These are phyloP conservation scores for Hypomyces perniciosus DNA, from an alignment of 2,329 filamentous ascomycete species.

Conservation along the genomic window DNA sequence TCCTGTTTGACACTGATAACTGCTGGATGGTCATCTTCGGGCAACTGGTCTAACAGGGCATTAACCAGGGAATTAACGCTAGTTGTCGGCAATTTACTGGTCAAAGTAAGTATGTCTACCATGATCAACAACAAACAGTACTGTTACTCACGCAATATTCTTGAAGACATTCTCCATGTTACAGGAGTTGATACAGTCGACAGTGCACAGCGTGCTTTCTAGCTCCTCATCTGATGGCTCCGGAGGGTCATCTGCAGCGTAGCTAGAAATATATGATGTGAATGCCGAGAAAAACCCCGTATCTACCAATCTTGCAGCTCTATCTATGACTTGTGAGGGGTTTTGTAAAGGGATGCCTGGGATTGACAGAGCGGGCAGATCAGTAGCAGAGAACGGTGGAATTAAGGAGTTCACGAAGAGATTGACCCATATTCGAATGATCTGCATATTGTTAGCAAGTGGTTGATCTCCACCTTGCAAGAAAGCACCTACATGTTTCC, in stretches of 20 bases:
- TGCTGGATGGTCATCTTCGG: conserved; percentile 69
- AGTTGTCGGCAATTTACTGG: conserved; percentile 33
- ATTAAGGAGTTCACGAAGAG: conserved; percentile 94
- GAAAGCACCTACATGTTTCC: conserved; percentile 62
- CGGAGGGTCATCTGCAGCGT: conserved; percentile 93
- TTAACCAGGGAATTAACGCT: conserved; percentile 44
- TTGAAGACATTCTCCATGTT: conserved; percentile 74
- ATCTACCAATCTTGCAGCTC: conserved; percentile 70
- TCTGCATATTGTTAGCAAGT: conserved; percentile 39
- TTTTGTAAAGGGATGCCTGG: conserved; percentile 82
- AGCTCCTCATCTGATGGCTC: conserved; percentile 96
- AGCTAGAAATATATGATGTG: conserved; percentile 96
- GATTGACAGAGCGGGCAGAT: conserved; percentile 62
- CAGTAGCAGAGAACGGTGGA: conserved; percentile 65
- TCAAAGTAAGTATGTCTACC: neutral
- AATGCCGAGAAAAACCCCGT: conserved; percentile 88
- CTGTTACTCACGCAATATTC: conserved; percentile 64
- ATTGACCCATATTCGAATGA: conserved; percentile 89
- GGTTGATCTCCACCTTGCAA: too few relatives aligned
- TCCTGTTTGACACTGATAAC: conserved; percentile 92
- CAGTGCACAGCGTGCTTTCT: conserved; percentile 88
- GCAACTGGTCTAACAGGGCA: conserved; percentile 74
- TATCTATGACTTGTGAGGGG: conserved; percentile 87
- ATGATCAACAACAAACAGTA: neutral
- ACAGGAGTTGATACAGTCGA: conserved; percentile 90